Conservation (phyloP, 106 monocot species). For the Cymbidium sinense region DNA sequence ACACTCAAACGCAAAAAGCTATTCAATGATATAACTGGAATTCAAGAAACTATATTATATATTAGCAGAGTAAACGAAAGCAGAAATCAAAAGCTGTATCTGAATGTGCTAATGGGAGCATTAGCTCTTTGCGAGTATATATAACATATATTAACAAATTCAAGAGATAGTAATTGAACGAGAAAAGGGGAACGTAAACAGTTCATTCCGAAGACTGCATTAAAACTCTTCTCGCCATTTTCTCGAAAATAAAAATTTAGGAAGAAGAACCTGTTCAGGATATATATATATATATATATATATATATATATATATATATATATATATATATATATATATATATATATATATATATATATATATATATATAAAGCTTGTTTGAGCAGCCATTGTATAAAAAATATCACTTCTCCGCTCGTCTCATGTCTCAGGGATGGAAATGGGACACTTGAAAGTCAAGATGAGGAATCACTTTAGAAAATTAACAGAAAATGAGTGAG, state of each 20-base stretch:
- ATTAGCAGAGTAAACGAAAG: too few relatives aligned
- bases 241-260: not conserved
- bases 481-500: too few relatives aligned
- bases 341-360: too few relatives aligned
- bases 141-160: not conserved
- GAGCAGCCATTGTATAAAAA: not conserved
- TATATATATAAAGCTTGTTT: too few relatives aligned
- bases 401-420: not conserved
- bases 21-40: too few relatives aligned
- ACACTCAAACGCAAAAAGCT: too few relatives aligned
- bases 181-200: conserved; percentile 8
- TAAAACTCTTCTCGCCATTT: conserved; percentile 5
- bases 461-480: not conserved
- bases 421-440: not conserved
- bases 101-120: not conserved
- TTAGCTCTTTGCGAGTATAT: not conserved
- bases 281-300: too few relatives aligned
- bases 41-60: too few relatives aligned
- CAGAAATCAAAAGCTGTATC: too few relatives aligned
- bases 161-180: not conserved
- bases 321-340: too few relatives aligned
- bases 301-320: too few relatives aligned
- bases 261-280: not conserved
- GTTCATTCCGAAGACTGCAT: not conserved
- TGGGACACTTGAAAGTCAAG: not conserved